Evolutionary conservation across 1,284 basidiomycete genomes (phyloP).

Genomic region (Stygiomarasmius scandens): DNA sequence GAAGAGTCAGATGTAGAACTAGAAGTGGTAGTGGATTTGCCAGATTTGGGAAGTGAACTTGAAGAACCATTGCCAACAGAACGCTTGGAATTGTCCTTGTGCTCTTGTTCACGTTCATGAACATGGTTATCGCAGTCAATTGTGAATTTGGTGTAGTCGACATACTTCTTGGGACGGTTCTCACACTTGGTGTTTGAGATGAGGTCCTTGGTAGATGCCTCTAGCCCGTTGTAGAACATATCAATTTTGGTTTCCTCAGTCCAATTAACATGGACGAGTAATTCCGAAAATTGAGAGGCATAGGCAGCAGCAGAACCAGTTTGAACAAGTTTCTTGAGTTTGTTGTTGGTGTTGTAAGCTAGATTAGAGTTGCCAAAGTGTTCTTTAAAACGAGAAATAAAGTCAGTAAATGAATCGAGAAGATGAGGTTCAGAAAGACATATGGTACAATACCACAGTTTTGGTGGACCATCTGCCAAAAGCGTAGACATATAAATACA

Average conservation of each 20-base stretch:
- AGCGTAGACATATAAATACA: constrained; percentile 9
- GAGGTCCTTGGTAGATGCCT: neutral
- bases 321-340: constrained; percentile 28
- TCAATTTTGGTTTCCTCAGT: constrained; percentile 28
- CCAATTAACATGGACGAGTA: constrained; percentile 24
- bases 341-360: constrained; percentile 19
- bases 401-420: constrained; percentile 15
- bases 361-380: constrained; percentile 29
- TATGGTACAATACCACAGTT: constrained; percentile 10
- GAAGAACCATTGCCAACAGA: neutral
- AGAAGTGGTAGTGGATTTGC: neutral
- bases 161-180: neutral
- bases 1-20: neutral
- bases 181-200: neutral
- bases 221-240: constrained; percentile 13
- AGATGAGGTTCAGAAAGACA: neutral
- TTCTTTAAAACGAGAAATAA: constrained; percentile 25
- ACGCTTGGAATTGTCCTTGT: neutral
- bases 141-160: neutral
- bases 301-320: constrained; percentile 27
- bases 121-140: neutral
- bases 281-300: constrained; percentile 25
- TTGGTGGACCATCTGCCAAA: neutral
- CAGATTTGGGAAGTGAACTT: neutral
- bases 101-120: neutral